phyloP scores from a whole-genome alignment of 2,329 filamentous ascomycete species.

The Penicillium italicum region DNA sequence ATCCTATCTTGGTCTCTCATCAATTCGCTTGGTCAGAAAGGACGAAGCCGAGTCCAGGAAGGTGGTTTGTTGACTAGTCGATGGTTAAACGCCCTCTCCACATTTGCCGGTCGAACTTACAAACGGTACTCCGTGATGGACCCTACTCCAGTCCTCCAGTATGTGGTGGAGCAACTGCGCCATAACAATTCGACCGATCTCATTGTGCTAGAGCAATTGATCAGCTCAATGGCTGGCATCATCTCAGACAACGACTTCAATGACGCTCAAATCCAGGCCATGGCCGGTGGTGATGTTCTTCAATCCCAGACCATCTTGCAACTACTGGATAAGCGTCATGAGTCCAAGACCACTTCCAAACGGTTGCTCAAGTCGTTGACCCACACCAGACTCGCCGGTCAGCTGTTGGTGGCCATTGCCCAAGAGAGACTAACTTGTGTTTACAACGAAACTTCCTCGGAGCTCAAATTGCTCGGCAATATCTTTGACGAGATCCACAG shows the following conservation, averaged over 20 bases:
- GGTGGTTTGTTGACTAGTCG: constrained; percentile 75
- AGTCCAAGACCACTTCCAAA: constrained; percentile 68
- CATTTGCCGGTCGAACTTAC: constrained; percentile 89
- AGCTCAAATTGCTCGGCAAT: constrained; percentile 84
- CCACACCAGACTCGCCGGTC: constrained; percentile 72
- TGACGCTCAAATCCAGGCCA: constrained; percentile 78
- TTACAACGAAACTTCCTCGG: constrained; percentile 70
- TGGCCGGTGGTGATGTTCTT: constrained; percentile 79
- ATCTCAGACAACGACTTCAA: constrained; percentile 83
- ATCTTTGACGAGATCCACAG: constrained; percentile 88
- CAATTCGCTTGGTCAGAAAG: constrained; percentile 60
- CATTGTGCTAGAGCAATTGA: constrained; percentile 84
- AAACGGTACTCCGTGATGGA: constrained; percentile 81
- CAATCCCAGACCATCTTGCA: constrained; percentile 76
- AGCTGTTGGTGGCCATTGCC: constrained; percentile 82
- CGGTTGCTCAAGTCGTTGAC: constrained; percentile 76
- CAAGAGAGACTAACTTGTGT: constrained; percentile 87
- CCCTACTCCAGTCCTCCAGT: constrained; percentile 79
- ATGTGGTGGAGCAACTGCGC: constrained; percentile 79
- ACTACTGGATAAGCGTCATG: constrained; percentile 76
- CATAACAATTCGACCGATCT: constrained; percentile 84
- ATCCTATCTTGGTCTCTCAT: constrained; percentile 90
- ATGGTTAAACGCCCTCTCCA: constrained; percentile 85
- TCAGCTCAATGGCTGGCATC: constrained; percentile 90
- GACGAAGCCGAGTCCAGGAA: constrained; percentile 57